Evolutionary conservation across 164 flowering plant species (phyloP), one percentile per base, ranked within the genome.

Genomic region (Stephania cephalantha): DNA sequence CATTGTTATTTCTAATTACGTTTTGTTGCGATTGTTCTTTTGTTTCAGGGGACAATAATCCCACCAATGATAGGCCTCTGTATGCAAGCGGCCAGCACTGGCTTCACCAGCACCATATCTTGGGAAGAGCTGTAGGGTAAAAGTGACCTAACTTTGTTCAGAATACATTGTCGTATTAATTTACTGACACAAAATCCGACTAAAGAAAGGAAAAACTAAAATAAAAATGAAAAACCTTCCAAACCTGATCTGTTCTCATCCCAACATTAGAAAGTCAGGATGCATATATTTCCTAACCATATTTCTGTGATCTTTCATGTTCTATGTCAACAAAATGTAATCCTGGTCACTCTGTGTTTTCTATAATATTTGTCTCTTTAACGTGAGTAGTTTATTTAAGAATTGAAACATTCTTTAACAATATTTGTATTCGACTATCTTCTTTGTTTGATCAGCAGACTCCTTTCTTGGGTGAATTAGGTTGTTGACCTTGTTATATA

Each of bases 61-160:
- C 80, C 76, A 88, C 83, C 50, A 91, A 90, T 79, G 91, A 88
- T 79, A 82, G 91, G 78, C 85, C 86, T 75, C 78, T 90, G 77
- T 88, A 90, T 74, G 91, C 91, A 64, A 89, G 83, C 42, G 94
- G 94, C 53, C 94, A 88, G 78, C 87, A 81, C 35, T 90, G 94
- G 94, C 91, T 88, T 77, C 84, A 90, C 44, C 78, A 90, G 68
- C 82, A 88, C 72, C 94, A 90, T 79, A 85, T 90, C 70, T 87
- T 88, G 89, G 94, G 94, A 58, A 81, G 91, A 79, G 94, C 94
- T 79, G 88, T 90, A 10, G 94, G 94, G 91, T 90, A 83, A 80
- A 31, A 55, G 46, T 64, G 52, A 70, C 25, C 75, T 20, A 11
- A 65, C 73, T 48, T 20, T 72, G 25, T 55, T 22, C 68, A 22